Base-by-base conservation (phyloP, 805 yeast genomes). In the Candida sphagnicola region DNA sequence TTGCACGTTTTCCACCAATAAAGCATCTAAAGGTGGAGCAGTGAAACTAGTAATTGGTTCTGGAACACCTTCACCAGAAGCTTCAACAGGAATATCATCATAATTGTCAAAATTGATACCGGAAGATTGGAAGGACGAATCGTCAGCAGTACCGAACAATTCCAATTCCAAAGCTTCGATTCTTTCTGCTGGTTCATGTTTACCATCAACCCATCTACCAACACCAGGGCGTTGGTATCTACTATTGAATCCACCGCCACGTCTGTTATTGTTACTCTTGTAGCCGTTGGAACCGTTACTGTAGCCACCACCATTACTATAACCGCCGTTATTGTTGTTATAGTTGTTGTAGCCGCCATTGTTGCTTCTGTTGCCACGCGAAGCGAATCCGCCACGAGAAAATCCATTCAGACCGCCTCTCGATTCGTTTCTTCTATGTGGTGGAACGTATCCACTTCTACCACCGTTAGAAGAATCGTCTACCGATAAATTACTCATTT, bases 51-150 rank as follows among this genome's bases (percentile, higher is more conserved):
- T 68, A 53, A 93, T 85, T 48, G 97, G 89, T 60, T 90, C 98
- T 45, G 99, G 99, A 40, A 88, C 95, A 44, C 84, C 79, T 28
- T 83, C 84, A 70, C 99, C 99, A 35, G 95, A 70, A 35, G 97
- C 99, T 69, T 93, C 98, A 47, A 93, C 97, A 44, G 99, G 99
- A 48, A 93, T 93, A 43, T 95, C 98, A 63, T 93, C 99, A 67
- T 93, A 93, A 74, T 87, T 89, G 67, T 95, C 99, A 59, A 93
- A 93, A 73, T 93, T 93, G 70, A 93, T 93, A 76, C 99, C 99
- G 28, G 96, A 85, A 38, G 95, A 81, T 73, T 86, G 96, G 72
- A 82, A 80, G 28, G 61, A 56, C 53, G 88, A 75, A 55, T 82
- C 95, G 39, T 82, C 87, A 38, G 74, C 75, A 35, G 75, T 71